Evolutionary conservation across 2,329 filamentous ascomycete genomes (phyloP), one percentile per base, ranked within the genome.

Genomic region (Ambrosiella xylebori): DNA sequence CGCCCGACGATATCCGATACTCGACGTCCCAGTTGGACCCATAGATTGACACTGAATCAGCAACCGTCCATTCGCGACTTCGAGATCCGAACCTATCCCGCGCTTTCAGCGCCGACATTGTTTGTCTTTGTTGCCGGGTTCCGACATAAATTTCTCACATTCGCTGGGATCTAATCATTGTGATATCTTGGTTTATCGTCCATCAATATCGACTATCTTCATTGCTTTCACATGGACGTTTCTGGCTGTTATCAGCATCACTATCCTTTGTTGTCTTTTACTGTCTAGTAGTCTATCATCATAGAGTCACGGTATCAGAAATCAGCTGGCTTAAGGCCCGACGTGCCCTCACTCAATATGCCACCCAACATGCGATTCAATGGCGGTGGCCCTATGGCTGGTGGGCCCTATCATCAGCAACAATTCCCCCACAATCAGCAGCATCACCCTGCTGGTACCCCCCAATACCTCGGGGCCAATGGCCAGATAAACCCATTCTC

Each of bases 401-500:
- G 56, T 41, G 40, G 40, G 38, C 70, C 71, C 7, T 76, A 76
- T 64, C 73, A 74, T 60, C 72, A 75, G 39, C 61, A 62, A 53
- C 74, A 77, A 62, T 68, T 65, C 52, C 76, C 79, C 63, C 71
- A 73, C 50, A 77, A 79, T 63, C 71, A 70, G 56, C 71, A 69
- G 41, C 77, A 76, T 61, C 73, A 73, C 58, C 73, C 71, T n/a
- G 78, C 79, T 63, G 76, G 77, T 61, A 86, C 86, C 67, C 81
- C 85, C 55, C 78, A 76, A 59, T 94, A 93, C 68, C 80, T 82
- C 62, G 82, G 79, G 64, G 78, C 82, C 61, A 86, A 84, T 68
- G 76, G 80, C 55, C 77, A 77, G 66, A 77, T 86, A 63, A 84
- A 81, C 64, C 81, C 83, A 2, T 88, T 88, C 66, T 75, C 78